These are phyloP conservation scores for Diaporthe sp. DNA, from an alignment of 2,329 filamentous ascomycete genomes.

Conservation along the genomic window DNA sequence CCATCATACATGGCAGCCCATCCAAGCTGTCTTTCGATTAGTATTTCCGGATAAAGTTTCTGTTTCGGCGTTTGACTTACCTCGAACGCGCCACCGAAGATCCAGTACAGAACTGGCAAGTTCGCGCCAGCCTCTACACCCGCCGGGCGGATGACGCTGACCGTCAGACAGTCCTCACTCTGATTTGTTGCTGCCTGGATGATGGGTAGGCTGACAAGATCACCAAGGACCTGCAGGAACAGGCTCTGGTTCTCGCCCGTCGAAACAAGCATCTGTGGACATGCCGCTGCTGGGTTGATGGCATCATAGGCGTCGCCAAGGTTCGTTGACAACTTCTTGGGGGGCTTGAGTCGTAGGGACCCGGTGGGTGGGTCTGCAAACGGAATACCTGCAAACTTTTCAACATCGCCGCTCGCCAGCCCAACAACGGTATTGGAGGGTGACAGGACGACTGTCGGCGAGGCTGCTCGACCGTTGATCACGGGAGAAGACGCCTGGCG, in stretches of 20 bases:
- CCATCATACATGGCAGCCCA: slow-evolving; percentile 66
- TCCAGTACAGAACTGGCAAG: slow-evolving; percentile 78
- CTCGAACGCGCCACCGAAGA: slow-evolving; percentile 76
- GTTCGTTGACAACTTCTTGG: slow-evolving; percentile 67
- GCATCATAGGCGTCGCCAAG: slow-evolving; percentile 72
- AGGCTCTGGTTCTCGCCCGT: slow-evolving; percentile 53
- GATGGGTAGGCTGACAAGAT: slow-evolving; percentile 67
- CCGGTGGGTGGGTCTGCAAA: slow-evolving; percentile 79
- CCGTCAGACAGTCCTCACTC: slow-evolving; percentile 74
- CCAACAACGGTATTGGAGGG: slow-evolving; percentile 70
- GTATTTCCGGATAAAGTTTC: neutral
- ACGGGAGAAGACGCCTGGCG: slow-evolving; percentile 20
- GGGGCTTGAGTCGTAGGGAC: slow-evolving; percentile 75
- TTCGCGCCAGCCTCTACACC: slow-evolving; percentile 67
- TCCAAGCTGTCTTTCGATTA: slow-evolving; percentile 52
- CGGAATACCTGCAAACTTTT: slow-evolving; percentile 81
- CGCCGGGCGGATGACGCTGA: slow-evolving; percentile 70
- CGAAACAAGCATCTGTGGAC: slow-evolving; percentile 78
- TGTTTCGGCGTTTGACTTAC: slow-evolving; percentile 38
- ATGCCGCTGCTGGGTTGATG: slow-evolving; percentile 69
- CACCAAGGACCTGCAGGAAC: slow-evolving; percentile 59
- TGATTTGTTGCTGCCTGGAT: slow-evolving; percentile 67
- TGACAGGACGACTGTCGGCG: slow-evolving; percentile 64
- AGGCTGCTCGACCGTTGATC: slow-evolving; percentile 30
- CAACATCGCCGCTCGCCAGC: slow-evolving; percentile 60